A percentile compares a stretch with the other conserved stretches of the same genome.
phyloP scores from a whole-genome alignment of 176 grass and related monocot species.

The Cymbopogon citratus region DNA sequence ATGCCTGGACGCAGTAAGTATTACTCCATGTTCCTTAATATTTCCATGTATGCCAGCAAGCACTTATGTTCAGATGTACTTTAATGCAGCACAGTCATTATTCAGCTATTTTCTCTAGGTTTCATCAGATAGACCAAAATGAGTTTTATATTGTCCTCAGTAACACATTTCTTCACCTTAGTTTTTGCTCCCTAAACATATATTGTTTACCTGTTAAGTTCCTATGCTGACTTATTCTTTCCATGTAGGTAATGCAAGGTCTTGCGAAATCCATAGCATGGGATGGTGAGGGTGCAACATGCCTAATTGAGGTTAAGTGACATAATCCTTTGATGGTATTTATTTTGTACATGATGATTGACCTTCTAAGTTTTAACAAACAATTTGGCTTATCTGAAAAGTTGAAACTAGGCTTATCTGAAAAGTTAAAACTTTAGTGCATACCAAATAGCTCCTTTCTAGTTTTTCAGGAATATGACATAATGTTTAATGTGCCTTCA shows the following conservation, averaged over 20 bases:
- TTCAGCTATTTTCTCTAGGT: background rate
- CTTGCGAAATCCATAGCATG: constrained; percentile 97
- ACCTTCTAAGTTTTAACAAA: background rate
- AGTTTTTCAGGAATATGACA: background rate
- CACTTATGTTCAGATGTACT: background rate
- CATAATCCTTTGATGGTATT: constrained; percentile 10
- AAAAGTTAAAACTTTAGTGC: constrained; percentile 6
- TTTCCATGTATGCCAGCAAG: background rate
- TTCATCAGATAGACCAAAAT: background rate
- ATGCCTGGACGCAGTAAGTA: constrained; percentile 85
- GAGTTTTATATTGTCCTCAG: background rate
- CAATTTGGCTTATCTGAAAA: background rate
- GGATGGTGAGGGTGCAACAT: constrained; percentile 97
- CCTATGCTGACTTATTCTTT: constrained; percentile 22
- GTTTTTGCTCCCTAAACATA: background rate
- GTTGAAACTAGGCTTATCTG: background rate
- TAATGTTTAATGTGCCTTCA: constrained; percentile 8
- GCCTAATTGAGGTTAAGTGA: constrained; percentile 81
- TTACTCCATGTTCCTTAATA: background rate
- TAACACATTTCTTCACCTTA: background rate
- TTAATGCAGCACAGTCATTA: background rate
- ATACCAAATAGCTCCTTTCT: background rate
- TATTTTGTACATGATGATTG: background rate
- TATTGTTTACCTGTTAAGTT: background rate
- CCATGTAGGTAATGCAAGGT: constrained; percentile 90